Conservation (phyloP, 257 asterid species). For the Lithospermum erythrorhizon region DNA sequence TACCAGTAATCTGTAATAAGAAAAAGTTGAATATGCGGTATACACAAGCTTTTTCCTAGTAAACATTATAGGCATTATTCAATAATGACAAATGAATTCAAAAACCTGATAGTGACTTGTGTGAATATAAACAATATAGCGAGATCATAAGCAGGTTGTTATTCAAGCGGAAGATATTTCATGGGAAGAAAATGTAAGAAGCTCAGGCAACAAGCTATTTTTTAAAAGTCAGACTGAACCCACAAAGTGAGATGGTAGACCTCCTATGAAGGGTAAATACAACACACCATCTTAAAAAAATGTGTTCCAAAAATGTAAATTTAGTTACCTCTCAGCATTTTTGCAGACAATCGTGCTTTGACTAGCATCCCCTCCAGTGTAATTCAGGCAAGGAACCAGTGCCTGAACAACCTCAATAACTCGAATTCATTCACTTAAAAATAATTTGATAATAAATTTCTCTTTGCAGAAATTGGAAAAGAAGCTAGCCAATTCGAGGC, state of each 20-base stretch:
- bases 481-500: conserved; percentile 79
- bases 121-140: too few species aligned
- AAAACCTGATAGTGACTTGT: too few species aligned
- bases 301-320: not conserved
- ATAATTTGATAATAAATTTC: conserved; percentile 63
- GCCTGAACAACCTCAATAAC: conserved; percentile 49
- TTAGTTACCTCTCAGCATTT: conserved; percentile 76
- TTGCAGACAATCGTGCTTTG: conserved; percentile 40
- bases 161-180: too few species aligned
- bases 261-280: not conserved
- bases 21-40: conserved; percentile 1
- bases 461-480: conserved; percentile 74
- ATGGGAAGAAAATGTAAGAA: too few species aligned
- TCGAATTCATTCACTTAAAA: conserved; percentile 60
- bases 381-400: conserved; percentile 72
- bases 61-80: too few species aligned
- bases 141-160: too few species aligned
- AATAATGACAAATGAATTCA: too few species aligned
- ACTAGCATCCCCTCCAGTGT: conserved; percentile 27
- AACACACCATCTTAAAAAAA: not conserved
- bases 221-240: too few species aligned
- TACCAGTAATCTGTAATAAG: conserved; percentile 52
- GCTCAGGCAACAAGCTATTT: too few species aligned
- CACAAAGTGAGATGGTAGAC: too few species aligned
- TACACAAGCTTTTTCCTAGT: too few species aligned